phyloP scores from a whole-genome alignment of 2,329 filamentous ascomycete genomes.

The Fusarium piperis region DNA sequence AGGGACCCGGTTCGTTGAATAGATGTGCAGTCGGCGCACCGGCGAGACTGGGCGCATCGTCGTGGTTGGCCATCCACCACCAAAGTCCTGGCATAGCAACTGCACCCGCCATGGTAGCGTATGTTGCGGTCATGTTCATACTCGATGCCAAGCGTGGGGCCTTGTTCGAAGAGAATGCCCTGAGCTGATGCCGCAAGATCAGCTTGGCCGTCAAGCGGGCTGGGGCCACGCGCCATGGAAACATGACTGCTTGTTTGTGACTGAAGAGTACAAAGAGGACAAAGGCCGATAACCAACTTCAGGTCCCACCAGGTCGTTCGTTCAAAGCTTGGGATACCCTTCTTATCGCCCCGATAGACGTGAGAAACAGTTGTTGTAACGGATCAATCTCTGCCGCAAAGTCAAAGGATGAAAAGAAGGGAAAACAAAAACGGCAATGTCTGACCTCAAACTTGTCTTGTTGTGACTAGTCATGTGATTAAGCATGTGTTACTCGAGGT shows the following conservation, averaged over 20 bases:
- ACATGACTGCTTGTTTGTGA: neutral
- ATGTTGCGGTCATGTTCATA: neutral
- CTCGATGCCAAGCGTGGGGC: neutral
- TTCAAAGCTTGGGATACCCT: neutral
- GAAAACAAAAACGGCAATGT: neutral
- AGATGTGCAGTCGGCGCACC: neutral
- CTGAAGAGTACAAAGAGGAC: neutral
- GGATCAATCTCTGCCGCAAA: neutral
- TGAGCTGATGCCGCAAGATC: neutral
- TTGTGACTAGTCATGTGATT: neutral
- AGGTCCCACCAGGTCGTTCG: neutral
- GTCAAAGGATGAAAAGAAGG: neutral
- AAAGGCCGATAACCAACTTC: neutral
- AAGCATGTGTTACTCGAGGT: neutral
- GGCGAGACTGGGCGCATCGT: neutral
- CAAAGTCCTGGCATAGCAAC: neutral
- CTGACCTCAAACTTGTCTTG: neutral
- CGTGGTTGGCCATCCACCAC: neutral
- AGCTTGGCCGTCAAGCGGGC: neutral
- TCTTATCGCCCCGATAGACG: neutral
- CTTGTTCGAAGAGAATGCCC: neutral
- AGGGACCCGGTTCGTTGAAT: neutral
- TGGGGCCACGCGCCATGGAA: neutral
- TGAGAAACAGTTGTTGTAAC: neutral
- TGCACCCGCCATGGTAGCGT: neutral